A percentile compares a stretch with the other conserved stretches of the same genome.
These are phyloP conservation scores for Amanita jacksonii DNA, from an alignment of 768 basidiomycete species.

Conservation along the genomic window DNA sequence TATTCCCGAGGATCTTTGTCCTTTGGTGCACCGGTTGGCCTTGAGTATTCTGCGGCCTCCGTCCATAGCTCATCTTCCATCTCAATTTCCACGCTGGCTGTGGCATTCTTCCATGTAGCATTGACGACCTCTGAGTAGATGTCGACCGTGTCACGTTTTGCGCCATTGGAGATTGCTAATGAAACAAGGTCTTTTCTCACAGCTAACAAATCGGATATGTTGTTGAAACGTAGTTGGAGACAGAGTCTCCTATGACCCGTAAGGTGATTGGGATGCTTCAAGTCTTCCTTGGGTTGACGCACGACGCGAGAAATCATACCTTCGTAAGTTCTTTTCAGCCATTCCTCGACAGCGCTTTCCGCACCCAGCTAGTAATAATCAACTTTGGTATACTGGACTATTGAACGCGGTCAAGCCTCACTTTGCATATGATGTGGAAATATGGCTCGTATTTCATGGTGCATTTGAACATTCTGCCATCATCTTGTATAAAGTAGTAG, in stretches of 20 bases:
- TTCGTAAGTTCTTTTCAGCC: conserved; percentile 90
- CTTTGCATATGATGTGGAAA: conserved; percentile 89
- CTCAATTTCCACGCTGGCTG: conserved; percentile 56
- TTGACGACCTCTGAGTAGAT: conserved; percentile 96
- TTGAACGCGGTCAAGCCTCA: conserved; percentile 23
- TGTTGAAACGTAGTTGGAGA: conserved; percentile 83
- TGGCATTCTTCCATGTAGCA: conserved; percentile 42
- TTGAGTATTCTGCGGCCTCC: conserved; percentile 25
- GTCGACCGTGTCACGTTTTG: conserved; percentile 91
- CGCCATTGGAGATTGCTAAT: conserved; percentile 80
- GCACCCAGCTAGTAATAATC: conserved; percentile 51
- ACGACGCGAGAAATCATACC: conserved; percentile 72
- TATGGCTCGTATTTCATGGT: conserved; percentile 93
- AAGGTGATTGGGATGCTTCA: conserved; percentile 92
- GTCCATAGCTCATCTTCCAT: conserved; percentile 56
- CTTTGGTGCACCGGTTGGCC: conserved; percentile 20
- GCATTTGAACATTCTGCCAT: conserved; percentile 93
- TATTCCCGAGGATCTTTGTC: conserved; percentile 84
- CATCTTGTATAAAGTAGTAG: conserved; percentile 95
- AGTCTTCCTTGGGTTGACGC: conserved; percentile 84
- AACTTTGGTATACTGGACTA: conserved; percentile 1
- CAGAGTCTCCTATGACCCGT: conserved; percentile 89
- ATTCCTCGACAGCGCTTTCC: conserved; percentile 90
- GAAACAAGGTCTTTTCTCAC: conserved; percentile 87
- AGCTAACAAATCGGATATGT: conserved; percentile 83